These are phyloP conservation scores for Cladophialophora bantiana DNA, from an alignment of 2,329 filamentous ascomycete genomes.

Conservation along the genomic window DNA sequence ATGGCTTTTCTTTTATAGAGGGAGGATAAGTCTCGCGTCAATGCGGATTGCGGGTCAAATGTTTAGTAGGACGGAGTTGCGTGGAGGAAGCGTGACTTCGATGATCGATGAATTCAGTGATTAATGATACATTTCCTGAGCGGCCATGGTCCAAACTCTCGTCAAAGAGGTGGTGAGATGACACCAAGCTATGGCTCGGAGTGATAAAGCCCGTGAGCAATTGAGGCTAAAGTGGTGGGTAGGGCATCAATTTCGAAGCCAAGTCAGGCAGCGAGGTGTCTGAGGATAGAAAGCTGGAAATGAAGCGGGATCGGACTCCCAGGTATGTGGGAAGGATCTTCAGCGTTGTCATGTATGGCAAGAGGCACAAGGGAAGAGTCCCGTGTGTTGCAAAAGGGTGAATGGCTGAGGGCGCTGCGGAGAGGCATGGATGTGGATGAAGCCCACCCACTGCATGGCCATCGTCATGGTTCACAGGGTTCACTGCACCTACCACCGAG, in stretches of 20 bases:
- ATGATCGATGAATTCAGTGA: background rate
- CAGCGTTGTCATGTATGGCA: background rate
- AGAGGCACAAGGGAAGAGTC: slow-evolving; percentile 1
- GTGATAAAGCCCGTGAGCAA: background rate
- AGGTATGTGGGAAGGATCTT: slow-evolving; percentile 2
- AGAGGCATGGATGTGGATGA: slow-evolving; percentile 15
- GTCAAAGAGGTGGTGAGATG: slow-evolving; percentile 8
- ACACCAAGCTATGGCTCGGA: background rate
- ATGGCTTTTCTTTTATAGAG: slow-evolving; percentile 11
- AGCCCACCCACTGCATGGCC: slow-evolving; percentile 3
- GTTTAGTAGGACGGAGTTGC: slow-evolving; percentile 1
- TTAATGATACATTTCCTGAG: slow-evolving; percentile 10
- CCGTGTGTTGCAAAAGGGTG: slow-evolving; percentile 6
- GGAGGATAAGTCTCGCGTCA: background rate
- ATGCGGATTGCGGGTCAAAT: background rate
- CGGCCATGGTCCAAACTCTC: slow-evolving; percentile 16
- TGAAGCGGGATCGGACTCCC: background rate
- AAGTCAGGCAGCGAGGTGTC: background rate
- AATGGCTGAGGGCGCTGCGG: slow-evolving; percentile 19
- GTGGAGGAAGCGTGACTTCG: background rate
- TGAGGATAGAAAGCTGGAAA: background rate
- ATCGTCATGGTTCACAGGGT: slow-evolving; percentile 22
- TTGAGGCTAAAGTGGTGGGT: slow-evolving; percentile 1
- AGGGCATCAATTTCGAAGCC: background rate
- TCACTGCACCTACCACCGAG: background rate